These are phyloP conservation scores for Coelastrella sp. DNA, from an alignment of 139 green algal genomes.

Conservation along the genomic window DNA sequence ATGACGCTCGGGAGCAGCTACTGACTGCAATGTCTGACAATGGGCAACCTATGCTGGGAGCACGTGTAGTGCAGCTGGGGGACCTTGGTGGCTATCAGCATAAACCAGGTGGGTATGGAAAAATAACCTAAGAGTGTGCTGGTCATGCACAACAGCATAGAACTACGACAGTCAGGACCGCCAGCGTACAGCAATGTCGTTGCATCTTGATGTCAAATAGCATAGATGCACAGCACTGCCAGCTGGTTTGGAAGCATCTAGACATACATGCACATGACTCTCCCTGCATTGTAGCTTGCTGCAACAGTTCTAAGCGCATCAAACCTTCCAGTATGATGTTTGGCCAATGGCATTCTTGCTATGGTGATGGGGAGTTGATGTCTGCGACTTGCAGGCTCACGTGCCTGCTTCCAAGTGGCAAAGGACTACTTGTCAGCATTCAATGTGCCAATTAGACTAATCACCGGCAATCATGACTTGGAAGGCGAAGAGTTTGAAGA, in stretches of 20 bases:
- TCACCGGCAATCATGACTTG: constrained; percentile 83
- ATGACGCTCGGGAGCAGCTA: constrained; percentile 74
- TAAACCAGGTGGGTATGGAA: constrained; percentile 55
- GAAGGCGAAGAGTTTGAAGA: constrained; percentile 79
- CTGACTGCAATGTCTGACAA: constrained; percentile 7
- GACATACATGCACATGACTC: too few species aligned
- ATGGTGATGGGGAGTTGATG: too few species aligned
- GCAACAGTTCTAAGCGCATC: too few species aligned
- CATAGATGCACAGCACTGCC: too few species aligned
- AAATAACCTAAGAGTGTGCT: background rate
- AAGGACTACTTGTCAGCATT: constrained; percentile 70
- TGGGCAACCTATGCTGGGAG: background rate
- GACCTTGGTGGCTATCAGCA: constrained; percentile 85
- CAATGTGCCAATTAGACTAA: constrained; percentile 56
- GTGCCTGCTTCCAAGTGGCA: constrained; percentile 73
- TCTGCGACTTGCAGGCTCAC: constrained; percentile 63
- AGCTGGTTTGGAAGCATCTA: too few species aligned
- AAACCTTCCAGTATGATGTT: too few species aligned
- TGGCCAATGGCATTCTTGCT: too few species aligned
- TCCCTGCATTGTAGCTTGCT: too few species aligned
- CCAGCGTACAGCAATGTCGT: too few species aligned
- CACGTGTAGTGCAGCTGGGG: constrained; percentile 77
- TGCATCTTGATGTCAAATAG: too few species aligned
- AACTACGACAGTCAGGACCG: too few species aligned
- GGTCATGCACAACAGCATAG: too few species aligned